These are phyloP conservation scores for Cladosporium oxysporum DNA, from an alignment of 2,329 filamentous ascomycete genomes.

Conservation along the genomic window DNA sequence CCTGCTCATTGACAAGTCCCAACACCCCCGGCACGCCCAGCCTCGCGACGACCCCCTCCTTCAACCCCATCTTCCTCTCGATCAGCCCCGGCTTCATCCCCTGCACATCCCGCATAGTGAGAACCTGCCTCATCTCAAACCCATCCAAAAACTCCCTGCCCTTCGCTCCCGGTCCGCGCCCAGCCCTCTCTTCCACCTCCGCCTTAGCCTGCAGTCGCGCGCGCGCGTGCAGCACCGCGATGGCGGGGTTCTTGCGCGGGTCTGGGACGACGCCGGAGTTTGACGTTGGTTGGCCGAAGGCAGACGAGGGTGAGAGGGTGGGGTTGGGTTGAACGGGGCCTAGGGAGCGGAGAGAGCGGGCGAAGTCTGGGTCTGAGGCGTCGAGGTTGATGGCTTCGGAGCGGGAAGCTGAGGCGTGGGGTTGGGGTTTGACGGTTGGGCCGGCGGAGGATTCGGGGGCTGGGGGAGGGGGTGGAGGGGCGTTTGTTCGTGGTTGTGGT, in stretches of 20 bases:
- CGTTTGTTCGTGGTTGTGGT: constrained; percentile 36
- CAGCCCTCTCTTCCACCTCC: constrained; percentile 53
- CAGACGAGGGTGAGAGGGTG: constrained; percentile 57
- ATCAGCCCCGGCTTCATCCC: constrained; percentile 34
- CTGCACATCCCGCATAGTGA: constrained; percentile 36
- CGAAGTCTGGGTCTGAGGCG: constrained; percentile 65
- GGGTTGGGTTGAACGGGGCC: constrained; percentile 61
- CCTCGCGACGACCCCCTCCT: constrained; percentile 36
- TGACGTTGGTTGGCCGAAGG: constrained; percentile 40
- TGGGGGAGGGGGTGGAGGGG: constrained; percentile 29
- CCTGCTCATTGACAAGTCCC: constrained; percentile 32
- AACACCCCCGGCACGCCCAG: constrained; percentile 37
- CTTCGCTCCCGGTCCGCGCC: constrained; percentile 38
- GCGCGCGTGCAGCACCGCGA: constrained; percentile 56
- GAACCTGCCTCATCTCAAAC: constrained; percentile 40
- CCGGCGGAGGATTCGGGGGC: constrained; percentile 37
- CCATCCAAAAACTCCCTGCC: constrained; percentile 48
- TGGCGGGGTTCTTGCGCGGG: constrained; percentile 54
- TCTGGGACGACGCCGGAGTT: constrained; percentile 37
- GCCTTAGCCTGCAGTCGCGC: constrained; percentile 53
- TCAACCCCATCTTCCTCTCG: constrained; percentile 38
- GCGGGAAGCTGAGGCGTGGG: constrained; percentile 41
- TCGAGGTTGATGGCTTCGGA: constrained; percentile 60
- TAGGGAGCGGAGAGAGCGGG: constrained; percentile 73
- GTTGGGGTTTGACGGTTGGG: constrained; percentile 44